Conservation (phyloP, 495 filamentous ascomycete species). For the Rhypophila decipiens region DNA sequence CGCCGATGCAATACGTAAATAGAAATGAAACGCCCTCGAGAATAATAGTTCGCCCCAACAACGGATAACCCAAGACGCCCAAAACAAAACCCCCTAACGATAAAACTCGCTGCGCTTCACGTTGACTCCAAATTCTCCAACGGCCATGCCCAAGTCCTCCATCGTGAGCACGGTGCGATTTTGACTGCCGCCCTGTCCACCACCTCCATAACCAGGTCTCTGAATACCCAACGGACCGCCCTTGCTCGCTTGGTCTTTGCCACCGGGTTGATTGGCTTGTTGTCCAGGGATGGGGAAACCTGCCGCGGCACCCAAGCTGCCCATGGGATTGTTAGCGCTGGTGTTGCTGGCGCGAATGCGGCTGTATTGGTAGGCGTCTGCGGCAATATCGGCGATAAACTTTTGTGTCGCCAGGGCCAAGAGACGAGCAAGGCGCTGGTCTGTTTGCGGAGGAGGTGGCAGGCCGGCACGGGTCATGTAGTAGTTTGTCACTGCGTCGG, state of each 20-base stretch:
- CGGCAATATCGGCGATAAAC: slow-evolving; percentile 94
- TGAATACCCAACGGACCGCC: slow-evolving; percentile 75
- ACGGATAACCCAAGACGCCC: neutral
- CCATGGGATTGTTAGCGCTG: slow-evolving; percentile 80
- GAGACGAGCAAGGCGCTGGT: slow-evolving; percentile 81
- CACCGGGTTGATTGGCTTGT: slow-evolving; percentile 46
- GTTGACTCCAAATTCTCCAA: slow-evolving; percentile 94
- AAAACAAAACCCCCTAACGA: slow-evolving; percentile 45
- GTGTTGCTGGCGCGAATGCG: slow-evolving; percentile 90
- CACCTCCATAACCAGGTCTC: slow-evolving; percentile 85
- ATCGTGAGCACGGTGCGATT: slow-evolving; percentile 94
- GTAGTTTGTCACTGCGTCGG: slow-evolving; percentile 94
- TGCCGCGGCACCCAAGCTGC: slow-evolving; percentile 71
- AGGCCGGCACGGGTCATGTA: slow-evolving; percentile 95
- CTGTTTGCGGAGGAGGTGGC: slow-evolving; percentile 78
- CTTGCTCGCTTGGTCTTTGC: slow-evolving; percentile 51
- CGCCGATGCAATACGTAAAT: too few species aligned
- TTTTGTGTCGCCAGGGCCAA: slow-evolving; percentile 95
- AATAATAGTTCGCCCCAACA: neutral
- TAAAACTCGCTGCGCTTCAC: slow-evolving; percentile 97
- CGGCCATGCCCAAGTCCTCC: slow-evolving; percentile 98
- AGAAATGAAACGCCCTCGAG: too few species aligned
- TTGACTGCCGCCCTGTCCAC: slow-evolving; percentile 82
- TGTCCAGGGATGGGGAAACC: slow-evolving; percentile 60
- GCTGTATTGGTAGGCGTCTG: slow-evolving; percentile 94